These are phyloP conservation scores for Akanthomyces lecanii DNA, from an alignment of 2,329 filamentous ascomycete species.

Conservation along the genomic window DNA sequence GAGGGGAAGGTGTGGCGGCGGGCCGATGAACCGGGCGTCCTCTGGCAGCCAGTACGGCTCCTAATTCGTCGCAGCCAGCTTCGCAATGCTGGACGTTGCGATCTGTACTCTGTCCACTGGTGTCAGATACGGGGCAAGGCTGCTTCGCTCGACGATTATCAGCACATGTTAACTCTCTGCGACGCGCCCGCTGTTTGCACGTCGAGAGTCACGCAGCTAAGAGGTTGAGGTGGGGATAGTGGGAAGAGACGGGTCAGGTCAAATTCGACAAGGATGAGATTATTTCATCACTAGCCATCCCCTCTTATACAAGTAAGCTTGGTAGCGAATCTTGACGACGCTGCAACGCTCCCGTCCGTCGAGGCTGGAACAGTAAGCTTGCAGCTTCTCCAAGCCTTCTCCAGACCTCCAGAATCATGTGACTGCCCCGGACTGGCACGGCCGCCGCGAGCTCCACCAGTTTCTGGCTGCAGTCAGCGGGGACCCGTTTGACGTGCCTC, in stretches of 20 bases:
- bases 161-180: background rate
- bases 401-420: conserved; percentile 14
- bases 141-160: background rate
- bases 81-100: background rate
- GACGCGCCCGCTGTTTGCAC: background rate
- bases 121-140: background rate
- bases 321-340: background rate
- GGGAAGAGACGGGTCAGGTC: background rate
- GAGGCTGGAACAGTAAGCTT: background rate
- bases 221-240: background rate
- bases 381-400: background rate
- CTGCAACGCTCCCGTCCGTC: background rate
- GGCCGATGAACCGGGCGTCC: background rate
- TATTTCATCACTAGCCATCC: background rate
- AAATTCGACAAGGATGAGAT: background rate
- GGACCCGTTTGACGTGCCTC: conserved; percentile 16
- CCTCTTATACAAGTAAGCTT: no score
- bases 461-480: conserved; percentile 13
- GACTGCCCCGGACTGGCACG: conserved; percentile 15
- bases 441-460: background rate
- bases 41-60: background rate
- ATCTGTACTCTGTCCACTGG: background rate
- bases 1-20: background rate
- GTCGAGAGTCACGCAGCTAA: background rate
- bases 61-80: background rate